phyloP scores from a whole-genome alignment of 176 grass and related monocot genomes.

The Alloteropsis semialata region DNA sequence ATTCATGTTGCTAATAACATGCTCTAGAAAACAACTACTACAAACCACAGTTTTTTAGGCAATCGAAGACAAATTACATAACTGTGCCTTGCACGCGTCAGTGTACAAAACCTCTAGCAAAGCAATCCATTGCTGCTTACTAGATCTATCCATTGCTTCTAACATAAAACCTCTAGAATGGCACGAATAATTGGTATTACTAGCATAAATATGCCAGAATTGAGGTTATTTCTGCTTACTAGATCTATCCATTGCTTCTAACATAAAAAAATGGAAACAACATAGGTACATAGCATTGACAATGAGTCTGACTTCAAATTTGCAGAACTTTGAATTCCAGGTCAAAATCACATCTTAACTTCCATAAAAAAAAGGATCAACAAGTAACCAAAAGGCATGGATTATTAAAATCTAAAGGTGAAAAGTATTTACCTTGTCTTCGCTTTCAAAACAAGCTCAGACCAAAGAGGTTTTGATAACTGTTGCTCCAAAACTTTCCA shows the following conservation, averaged over 20 bases:
- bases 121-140: too few species aligned
- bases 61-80: neutral
- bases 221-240: slow-evolving; percentile 10
- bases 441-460: slow-evolving; percentile 59
- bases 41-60: slow-evolving; percentile 18
- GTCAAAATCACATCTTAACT: neutral
- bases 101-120: slow-evolving; percentile 22
- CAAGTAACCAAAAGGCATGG: slow-evolving; percentile 10
- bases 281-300: neutral
- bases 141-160: too few species aligned
- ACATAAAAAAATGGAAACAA: slow-evolving; percentile 12
- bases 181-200: neutral
- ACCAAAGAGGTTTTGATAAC: slow-evolving; percentile 47
- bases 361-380: slow-evolving; percentile 18
- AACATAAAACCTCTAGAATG: too few species aligned
- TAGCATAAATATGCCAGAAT: slow-evolving; percentile 5
- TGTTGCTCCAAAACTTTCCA: slow-evolving; percentile 61
- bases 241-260: slow-evolving; percentile 8
- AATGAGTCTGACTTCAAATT: neutral
- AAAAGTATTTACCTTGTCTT: slow-evolving; percentile 56
- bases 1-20: neutral
- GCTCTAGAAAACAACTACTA: neutral
- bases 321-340: slow-evolving; percentile 8
- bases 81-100: neutral
- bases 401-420: slow-evolving; percentile 11